These are phyloP conservation scores for Ganoderma sp. DNA, from an alignment of 1,284 basidiomycete species.

Conservation along the genomic window DNA sequence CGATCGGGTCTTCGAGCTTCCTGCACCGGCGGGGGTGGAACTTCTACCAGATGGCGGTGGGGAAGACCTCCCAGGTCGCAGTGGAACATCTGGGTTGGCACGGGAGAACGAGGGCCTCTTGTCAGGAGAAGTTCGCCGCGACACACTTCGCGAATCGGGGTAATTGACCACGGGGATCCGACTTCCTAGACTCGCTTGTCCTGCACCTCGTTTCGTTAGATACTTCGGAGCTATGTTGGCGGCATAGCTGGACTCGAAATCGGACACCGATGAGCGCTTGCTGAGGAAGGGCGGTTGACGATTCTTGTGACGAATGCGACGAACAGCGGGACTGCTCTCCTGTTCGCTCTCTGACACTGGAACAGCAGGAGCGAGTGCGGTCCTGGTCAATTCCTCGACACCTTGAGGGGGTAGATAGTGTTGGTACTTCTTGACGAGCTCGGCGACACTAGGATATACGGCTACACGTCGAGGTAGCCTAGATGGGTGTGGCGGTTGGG, in stretches of 20 bases:
- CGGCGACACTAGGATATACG: conserved; percentile 75
- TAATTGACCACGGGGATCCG: conserved; percentile 56
- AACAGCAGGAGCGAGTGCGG: conserved; percentile 63
- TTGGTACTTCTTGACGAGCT: conserved; percentile 85
- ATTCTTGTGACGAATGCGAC: conserved; percentile 49
- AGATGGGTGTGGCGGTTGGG: conserved; percentile 48
- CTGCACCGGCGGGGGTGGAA: conserved; percentile 27
- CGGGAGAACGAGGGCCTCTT: conserved; percentile 53
- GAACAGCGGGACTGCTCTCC: conserved; percentile 50
- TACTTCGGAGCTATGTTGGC: conserved; percentile 83
- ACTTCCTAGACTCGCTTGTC: conserved; percentile 42
- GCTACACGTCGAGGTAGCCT: conserved; percentile 71
- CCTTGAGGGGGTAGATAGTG: conserved; percentile 75
- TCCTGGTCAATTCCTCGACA: conserved; percentile 70
- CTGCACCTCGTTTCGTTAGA: conserved; percentile 55
- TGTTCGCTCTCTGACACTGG: conserved; percentile 75
- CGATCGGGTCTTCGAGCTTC: conserved; percentile 43
- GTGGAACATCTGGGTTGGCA: conserved; percentile 42
- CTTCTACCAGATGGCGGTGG: conserved; percentile 17
- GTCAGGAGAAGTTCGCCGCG: conserved; percentile 73
- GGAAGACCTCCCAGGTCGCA: conserved; percentile 29
- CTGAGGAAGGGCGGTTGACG: conserved; percentile 49
- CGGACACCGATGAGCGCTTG: conserved; percentile 73
- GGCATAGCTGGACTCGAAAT: conserved; percentile 89
- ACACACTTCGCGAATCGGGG: conserved; percentile 63